These are phyloP conservation scores for Diaporthe longicolla DNA, from an alignment of 2,329 filamentous ascomycete genomes.

Conservation along the genomic window DNA sequence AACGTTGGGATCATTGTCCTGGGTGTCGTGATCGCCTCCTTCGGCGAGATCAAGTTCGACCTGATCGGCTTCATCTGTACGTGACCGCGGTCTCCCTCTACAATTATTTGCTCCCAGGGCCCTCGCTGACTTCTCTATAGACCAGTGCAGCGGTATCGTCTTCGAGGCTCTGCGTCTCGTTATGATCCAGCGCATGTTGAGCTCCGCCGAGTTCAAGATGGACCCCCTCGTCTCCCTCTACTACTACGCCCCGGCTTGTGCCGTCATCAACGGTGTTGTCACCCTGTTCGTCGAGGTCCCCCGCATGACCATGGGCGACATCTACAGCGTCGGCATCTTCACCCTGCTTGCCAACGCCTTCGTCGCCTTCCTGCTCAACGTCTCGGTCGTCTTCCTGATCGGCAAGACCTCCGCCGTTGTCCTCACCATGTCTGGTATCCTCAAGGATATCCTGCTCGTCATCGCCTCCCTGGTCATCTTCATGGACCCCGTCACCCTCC, in stretches of 20 bases:
- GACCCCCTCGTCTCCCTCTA: constrained; percentile 87
- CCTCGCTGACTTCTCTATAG: constrained; percentile 50
- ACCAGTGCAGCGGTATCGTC: constrained; percentile 79
- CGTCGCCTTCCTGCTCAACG: constrained; percentile 82
- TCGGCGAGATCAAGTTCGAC: constrained; percentile 92
- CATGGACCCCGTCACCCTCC: constrained; percentile 73
- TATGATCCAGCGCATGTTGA: constrained; percentile 83
- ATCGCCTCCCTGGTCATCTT: constrained; percentile 77
- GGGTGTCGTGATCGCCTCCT: constrained; percentile 90
- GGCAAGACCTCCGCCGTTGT: constrained; percentile 82
- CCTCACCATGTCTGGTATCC: constrained; percentile 79
- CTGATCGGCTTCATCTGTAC: constrained; percentile 76
- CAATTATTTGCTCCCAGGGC: too few relatives aligned
- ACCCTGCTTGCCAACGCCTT: constrained; percentile 79
- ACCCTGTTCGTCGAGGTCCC: constrained; percentile 79
- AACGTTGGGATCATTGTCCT: constrained; percentile 93
- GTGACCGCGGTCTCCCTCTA: neutral
- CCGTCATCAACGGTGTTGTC: constrained; percentile 80
- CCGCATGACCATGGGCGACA: constrained; percentile 73
- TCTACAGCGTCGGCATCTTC: constrained; percentile 78
- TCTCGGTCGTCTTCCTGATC: constrained; percentile 84
- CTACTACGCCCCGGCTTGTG: constrained; percentile 86
- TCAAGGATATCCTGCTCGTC: constrained; percentile 81
- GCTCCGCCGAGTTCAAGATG: constrained; percentile 87
- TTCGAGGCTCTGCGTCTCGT: constrained; percentile 84